These are phyloP conservation scores for Kazachstania sp. DNA, from an alignment of 1,139 yeast species.

Conservation along the genomic window DNA sequence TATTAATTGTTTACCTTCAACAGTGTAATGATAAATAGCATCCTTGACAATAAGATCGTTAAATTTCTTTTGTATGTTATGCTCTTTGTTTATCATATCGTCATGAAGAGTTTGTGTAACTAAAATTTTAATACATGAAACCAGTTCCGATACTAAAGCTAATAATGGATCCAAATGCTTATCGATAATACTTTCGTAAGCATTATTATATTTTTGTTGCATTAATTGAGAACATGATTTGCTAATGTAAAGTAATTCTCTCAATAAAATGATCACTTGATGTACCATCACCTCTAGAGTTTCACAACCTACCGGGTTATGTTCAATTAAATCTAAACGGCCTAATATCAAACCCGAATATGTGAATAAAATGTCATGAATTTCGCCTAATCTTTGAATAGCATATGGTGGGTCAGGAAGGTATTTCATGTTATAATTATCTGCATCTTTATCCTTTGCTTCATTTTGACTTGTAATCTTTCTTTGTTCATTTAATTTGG, in stretches of 20 bases:
- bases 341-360: constrained; percentile 69
- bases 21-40: constrained; percentile 45
- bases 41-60: neutral
- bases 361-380: constrained; percentile 57
- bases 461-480: constrained; percentile 12
- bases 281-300: constrained; percentile 56
- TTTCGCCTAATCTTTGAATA: constrained; percentile 61
- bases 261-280: constrained; percentile 53
- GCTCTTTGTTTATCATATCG: constrained; percentile 25
- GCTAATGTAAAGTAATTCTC: constrained; percentile 57
- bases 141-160: constrained; percentile 57
- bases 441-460: neutral
- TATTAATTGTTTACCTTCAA: constrained; percentile 52
- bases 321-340: constrained; percentile 64
- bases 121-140: constrained; percentile 52
- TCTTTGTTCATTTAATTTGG: constrained; percentile 5
- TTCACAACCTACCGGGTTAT: constrained; percentile 61
- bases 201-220: constrained; percentile 32
- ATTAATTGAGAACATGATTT: constrained; percentile 37
- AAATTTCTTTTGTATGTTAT: constrained; percentile 22
- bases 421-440: constrained; percentile 17
- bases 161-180: constrained; percentile 49
- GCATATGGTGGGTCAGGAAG: constrained; percentile 59
- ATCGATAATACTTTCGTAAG: constrained; percentile 36
- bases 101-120: constrained; percentile 44